A percentile compares a stretch with the other conserved stretches of the same genome.
These are phyloP conservation scores for Xylariaceae sp. DNA, from an alignment of 2,329 filamentous ascomycete genomes.

Conservation along the genomic window DNA sequence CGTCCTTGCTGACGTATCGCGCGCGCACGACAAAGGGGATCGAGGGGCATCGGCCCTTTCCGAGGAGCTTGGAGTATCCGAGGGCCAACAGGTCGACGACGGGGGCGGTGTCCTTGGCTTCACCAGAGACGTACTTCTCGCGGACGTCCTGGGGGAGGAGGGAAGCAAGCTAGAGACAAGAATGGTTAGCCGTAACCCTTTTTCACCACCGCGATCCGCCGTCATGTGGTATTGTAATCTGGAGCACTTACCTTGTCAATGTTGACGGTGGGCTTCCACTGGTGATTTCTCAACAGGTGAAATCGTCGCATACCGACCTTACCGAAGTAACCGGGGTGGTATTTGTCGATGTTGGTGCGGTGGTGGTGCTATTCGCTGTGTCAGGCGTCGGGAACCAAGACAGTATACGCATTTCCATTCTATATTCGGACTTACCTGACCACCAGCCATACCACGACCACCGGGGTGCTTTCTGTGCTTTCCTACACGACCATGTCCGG, in stretches of 20 bases:
- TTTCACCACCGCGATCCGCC: neutral
- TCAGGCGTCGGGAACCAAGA: constrained; percentile 1
- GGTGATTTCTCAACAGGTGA: constrained; percentile 92
- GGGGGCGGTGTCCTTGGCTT: constrained; percentile 84
- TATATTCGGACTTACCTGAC: constrained; percentile 13
- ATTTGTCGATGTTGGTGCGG: constrained; percentile 78
- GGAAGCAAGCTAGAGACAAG: constrained; percentile 71
- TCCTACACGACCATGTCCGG: constrained; percentile 96
- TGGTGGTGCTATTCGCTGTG: constrained; percentile 78
- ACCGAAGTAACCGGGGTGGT: constrained; percentile 98
- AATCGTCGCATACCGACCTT: constrained; percentile 96
- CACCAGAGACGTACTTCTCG: constrained; percentile 78
- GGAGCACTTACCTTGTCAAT: constrained; percentile 73
- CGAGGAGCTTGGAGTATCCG: constrained; percentile 97
- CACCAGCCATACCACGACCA: constrained; percentile 72
- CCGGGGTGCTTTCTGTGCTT: constrained; percentile 94
- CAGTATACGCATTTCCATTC: neutral
- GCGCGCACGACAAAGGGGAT: constrained; percentile 92
- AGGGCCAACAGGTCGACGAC: constrained; percentile 96
- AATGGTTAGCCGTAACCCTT: constrained; percentile 8
- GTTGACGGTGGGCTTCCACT: constrained; percentile 99
- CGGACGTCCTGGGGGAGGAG: constrained; percentile 90
- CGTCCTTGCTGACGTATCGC: constrained; percentile 90
- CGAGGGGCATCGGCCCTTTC: constrained; percentile 92
- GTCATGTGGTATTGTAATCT: neutral